phyloP scores from a whole-genome alignment of 495 filamentous ascomycete genomes.

The Stereocaulon alpinum region DNA sequence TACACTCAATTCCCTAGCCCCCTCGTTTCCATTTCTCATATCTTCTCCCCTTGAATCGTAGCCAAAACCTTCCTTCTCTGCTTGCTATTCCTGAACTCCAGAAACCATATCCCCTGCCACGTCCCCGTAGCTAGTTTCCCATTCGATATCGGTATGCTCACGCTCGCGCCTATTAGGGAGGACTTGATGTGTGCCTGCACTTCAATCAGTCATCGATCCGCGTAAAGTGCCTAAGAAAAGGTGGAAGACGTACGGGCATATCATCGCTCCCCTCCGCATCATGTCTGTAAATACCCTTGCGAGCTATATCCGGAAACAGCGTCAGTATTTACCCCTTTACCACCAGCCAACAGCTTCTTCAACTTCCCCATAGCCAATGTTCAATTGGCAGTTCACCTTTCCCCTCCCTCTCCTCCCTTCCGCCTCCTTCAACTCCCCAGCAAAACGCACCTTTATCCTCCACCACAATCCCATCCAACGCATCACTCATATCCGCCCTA shows the following conservation, averaged over 20 bases:
- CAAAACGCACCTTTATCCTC: constrained; percentile 41
- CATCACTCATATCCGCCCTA: constrained; percentile 81
- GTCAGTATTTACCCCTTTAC: neutral
- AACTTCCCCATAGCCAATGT: neutral
- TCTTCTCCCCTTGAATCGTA: constrained; percentile 89
- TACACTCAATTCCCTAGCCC: neutral
- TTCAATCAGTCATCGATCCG: constrained; percentile 10
- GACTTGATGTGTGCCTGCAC: constrained; percentile 80
- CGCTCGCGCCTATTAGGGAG: constrained; percentile 74
- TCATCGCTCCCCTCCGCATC: constrained; percentile 80
- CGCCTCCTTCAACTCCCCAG: neutral
- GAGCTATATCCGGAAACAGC: constrained; percentile 14
- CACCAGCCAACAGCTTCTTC: too few species aligned
- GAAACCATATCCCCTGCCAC: constrained; percentile 82
- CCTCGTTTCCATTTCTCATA: constrained; percentile 9
- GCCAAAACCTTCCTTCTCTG: constrained; percentile 77
- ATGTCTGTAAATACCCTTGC: constrained; percentile 76
- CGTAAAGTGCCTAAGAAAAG: neutral
- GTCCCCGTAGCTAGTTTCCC: constrained; percentile 64
- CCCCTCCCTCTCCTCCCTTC: neutral
- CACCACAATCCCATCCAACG: constrained; percentile 78
- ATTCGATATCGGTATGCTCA: constrained; percentile 81
- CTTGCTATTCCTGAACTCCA: constrained; percentile 73
- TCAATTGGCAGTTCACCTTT: neutral
- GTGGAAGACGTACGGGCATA: constrained; percentile 54